These are phyloP conservation scores for Candida glaebosa DNA, from an alignment of 805 yeast species.

Conservation along the genomic window DNA sequence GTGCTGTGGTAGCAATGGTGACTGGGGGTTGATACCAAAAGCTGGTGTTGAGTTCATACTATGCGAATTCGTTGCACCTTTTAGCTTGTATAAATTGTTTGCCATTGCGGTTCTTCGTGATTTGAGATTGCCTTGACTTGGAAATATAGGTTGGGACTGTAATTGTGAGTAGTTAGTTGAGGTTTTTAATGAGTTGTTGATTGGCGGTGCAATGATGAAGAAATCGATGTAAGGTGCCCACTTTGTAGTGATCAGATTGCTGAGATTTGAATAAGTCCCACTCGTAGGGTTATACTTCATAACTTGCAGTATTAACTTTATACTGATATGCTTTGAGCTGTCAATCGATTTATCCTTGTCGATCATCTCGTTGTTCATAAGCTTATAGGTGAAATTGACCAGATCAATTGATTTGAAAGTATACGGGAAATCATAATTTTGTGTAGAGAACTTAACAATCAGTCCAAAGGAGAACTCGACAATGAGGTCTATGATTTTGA, in stretches of 20 bases:
- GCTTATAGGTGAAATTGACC: constrained; percentile 32
- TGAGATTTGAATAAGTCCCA: constrained; percentile 13
- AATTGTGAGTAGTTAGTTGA: constrained; percentile 16
- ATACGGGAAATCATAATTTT: constrained; percentile 23
- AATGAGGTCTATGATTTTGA: constrained; percentile 19
- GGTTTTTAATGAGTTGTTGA: constrained; percentile 33
- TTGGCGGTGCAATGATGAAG: constrained; percentile 35
- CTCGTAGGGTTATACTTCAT: constrained; percentile 11
- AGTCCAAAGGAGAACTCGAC: constrained; percentile 27
- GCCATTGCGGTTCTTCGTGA: constrained; percentile 21
- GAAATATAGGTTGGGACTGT: constrained; percentile 18
- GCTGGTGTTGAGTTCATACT: constrained; percentile 5
- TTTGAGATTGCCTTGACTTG: constrained; percentile 7
- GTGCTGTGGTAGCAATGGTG: neutral
- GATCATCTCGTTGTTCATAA: constrained; percentile 26
- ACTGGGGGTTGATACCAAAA: neutral
- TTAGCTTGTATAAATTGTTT: constrained; percentile 17
- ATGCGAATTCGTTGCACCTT: constrained; percentile 9
- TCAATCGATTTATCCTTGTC: constrained; percentile 12
- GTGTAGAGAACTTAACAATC: constrained; percentile 18
- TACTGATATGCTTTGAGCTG: constrained; percentile 23
- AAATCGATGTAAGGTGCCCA: constrained; percentile 42
- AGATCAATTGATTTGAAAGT: constrained; percentile 25
- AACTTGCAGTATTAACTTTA: constrained; percentile 25
- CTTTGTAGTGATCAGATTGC: constrained; percentile 29